A percentile compares a stretch with the other conserved stretches of the same genome.
Conservation (phyloP, 2,329 filamentous ascomycete genomes). For the Pseudogymnoascus sp. region DNA sequence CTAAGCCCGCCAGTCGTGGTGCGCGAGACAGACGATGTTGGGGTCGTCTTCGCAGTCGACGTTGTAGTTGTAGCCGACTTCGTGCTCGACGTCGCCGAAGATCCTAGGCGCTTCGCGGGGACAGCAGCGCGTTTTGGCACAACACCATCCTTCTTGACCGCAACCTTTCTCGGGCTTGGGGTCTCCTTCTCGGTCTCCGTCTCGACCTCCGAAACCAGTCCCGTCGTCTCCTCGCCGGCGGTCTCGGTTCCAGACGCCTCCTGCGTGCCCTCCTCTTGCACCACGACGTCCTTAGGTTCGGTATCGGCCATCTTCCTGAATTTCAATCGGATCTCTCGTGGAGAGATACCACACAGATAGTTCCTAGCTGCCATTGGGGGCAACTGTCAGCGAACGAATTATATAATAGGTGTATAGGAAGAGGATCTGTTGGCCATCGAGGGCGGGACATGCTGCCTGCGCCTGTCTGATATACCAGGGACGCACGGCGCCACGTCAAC, state of each 20-base stretch:
- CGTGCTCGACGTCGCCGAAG: constrained; percentile 20
- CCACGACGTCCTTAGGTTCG: constrained; percentile 22
- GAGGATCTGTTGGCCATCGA: constrained; percentile 6
- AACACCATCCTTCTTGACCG: constrained; percentile 29
- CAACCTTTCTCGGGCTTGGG: constrained; percentile 24
- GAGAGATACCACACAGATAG: constrained; percentile 10
- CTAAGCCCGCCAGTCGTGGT: constrained; percentile 27
- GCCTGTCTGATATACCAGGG: constrained; percentile 9
- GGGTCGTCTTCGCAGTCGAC: constrained; percentile 17
- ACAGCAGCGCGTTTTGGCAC: constrained; percentile 25
- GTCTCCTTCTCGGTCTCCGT: constrained; percentile 26
- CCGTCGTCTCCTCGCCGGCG: constrained; percentile 24
- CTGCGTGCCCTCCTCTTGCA: constrained; percentile 21
- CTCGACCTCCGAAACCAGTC: constrained; percentile 25
- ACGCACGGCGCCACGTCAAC: constrained; percentile 12
- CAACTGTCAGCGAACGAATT: constrained; percentile 9
- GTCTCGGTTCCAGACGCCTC: constrained; percentile 20
- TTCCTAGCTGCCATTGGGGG: constrained; percentile 12
- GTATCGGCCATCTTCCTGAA: constrained; percentile 27
- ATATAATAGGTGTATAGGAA: constrained; percentile 3
- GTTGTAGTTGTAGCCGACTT: constrained; percentile 24
- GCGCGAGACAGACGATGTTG: constrained; percentile 23
- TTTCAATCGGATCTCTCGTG: constrained; percentile 13
- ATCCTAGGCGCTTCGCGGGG: constrained; percentile 25
- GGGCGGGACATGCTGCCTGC: constrained; percentile 1